Conservation (phyloP, 108 stramenopile genomes). For the Cyclostephanos invisitatus region DNA sequence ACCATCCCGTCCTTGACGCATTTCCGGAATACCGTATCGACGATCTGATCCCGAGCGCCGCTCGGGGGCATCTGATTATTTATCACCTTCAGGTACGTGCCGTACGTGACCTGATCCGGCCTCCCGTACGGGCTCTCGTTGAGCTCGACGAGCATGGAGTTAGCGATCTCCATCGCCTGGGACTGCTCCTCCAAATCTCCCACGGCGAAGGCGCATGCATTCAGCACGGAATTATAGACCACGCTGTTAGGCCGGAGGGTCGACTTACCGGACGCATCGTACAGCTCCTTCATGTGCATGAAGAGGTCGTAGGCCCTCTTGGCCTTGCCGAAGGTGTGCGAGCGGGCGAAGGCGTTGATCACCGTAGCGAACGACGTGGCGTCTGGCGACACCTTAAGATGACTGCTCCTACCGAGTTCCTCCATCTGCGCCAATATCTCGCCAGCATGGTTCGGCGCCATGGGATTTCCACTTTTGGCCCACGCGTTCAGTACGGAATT, state of each 20-base stretch:
- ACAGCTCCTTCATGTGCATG: constrained; percentile 58
- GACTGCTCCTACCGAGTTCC: constrained; percentile 43
- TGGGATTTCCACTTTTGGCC: constrained; percentile 61
- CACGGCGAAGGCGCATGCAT: constrained; percentile 74
- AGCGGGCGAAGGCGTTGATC: constrained; percentile 72
- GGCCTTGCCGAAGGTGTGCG: constrained; percentile 63
- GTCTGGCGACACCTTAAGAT: constrained; percentile 61
- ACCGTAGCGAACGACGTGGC: constrained; percentile 66
- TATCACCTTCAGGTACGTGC: constrained; percentile 77
- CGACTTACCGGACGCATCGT: constrained; percentile 47
- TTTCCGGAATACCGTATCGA: constrained; percentile 60
- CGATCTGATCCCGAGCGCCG: constrained; percentile 53
- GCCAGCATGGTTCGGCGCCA: constrained; percentile 57
- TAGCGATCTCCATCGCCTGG: constrained; percentile 71
- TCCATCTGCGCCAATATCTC: constrained; percentile 62
- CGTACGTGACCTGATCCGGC: constrained; percentile 80
- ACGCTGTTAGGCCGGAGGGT: constrained; percentile 62
- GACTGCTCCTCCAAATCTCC: constrained; percentile 60
- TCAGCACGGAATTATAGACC: constrained; percentile 76
- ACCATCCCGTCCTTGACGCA: constrained; percentile 67
- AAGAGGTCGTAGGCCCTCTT: constrained; percentile 62
- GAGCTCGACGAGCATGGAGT: constrained; percentile 46
- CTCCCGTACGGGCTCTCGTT: constrained; percentile 53
- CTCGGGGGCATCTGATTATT: constrained; percentile 69
- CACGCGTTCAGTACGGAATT: constrained; percentile 62